Evolutionary conservation across 768 basidiomycete genomes (phyloP).

Genomic region (Podaxis sp.): DNA sequence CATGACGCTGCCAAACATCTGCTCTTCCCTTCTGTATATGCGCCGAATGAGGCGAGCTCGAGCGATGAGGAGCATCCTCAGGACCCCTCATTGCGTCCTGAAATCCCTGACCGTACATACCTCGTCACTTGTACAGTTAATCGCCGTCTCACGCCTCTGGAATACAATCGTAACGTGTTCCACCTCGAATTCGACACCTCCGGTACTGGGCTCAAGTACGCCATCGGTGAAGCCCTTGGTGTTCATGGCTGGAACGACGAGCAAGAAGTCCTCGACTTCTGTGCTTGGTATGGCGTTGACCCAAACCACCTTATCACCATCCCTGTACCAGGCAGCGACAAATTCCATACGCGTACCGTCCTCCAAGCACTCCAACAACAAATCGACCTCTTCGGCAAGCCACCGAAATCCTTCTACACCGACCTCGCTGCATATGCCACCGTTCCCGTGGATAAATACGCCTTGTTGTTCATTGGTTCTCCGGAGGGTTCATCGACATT

Average conservation of each 20-base stretch:
- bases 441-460: conserved; percentile 65
- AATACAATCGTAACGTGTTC: conserved; percentile 98
- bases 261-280: conserved; percentile 85
- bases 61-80: conserved; percentile 50
- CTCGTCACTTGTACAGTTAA: conserved; percentile 94
- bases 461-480: conserved; percentile 89
- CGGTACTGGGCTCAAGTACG: conserved; percentile 92
- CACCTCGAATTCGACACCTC: conserved; percentile 94
- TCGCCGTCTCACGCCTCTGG: conserved; percentile 87
- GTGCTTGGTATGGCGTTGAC: conserved; percentile 88
- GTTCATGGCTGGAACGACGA: conserved; percentile 98
- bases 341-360: conserved; percentile 89
- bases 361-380: conserved; percentile 96
- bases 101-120: conserved; percentile 85
- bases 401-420: conserved; percentile 93
- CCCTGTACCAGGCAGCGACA: conserved; percentile 65
- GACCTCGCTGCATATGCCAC: conserved; percentile 80
- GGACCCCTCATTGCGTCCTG: conserved; percentile 79
- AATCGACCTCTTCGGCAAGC: conserved; percentile 93
- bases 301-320: conserved; percentile 79
- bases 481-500: conserved; percentile 90
- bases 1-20: conserved; percentile 88
- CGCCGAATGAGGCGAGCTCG: conserved; percentile 41
- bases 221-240: conserved; percentile 95
- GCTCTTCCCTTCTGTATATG: conserved; percentile 82